Conservation (phyloP, 2,329 filamentous ascomycete genomes). For the Macrophomina tecta region DNA sequence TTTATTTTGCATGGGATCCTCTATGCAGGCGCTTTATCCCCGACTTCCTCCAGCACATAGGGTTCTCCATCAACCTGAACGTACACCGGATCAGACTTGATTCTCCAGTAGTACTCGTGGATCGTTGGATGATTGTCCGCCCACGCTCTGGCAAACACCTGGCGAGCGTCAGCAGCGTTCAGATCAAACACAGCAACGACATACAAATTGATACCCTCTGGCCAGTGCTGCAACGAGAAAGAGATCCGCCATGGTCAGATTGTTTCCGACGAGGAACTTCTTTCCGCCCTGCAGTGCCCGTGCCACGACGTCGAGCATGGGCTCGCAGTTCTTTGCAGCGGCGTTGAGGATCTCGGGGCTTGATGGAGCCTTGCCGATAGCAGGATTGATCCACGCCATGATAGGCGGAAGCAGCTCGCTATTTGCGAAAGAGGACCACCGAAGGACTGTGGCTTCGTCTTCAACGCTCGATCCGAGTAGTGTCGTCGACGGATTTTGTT, state of each 20-base stretch:
- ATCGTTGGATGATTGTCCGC: not conserved
- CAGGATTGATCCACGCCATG: conserved; percentile 8
- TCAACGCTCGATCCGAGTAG: not conserved
- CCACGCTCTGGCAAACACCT: conserved; percentile 1
- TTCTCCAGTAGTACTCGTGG: conserved; percentile 9
- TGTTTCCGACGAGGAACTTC: not conserved
- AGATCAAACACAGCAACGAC: too few relatives aligned
- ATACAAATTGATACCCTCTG: not conserved
- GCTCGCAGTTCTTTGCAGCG: not conserved
- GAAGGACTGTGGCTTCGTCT: not conserved
- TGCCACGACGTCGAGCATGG: conserved; percentile 4
- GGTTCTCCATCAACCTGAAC: not conserved
- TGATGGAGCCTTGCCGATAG: conserved; percentile 1
- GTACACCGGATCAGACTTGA: not conserved
- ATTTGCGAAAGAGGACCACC: conserved; percentile 6
- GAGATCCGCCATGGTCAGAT: not conserved
- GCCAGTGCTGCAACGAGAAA: conserved; percentile 9
- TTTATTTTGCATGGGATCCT: not conserved
- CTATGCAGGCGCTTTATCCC: not conserved
- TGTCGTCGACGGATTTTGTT: not conserved
- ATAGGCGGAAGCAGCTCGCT: conserved; percentile 5
- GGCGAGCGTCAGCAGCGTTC: too few relatives aligned
- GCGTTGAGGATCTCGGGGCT: not conserved
- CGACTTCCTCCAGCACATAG: conserved; percentile 1
- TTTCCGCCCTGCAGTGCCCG: not conserved